Evolutionary conservation across 176 grass and related monocot species (phyloP).

Genomic region (Typha latifolia): DNA sequence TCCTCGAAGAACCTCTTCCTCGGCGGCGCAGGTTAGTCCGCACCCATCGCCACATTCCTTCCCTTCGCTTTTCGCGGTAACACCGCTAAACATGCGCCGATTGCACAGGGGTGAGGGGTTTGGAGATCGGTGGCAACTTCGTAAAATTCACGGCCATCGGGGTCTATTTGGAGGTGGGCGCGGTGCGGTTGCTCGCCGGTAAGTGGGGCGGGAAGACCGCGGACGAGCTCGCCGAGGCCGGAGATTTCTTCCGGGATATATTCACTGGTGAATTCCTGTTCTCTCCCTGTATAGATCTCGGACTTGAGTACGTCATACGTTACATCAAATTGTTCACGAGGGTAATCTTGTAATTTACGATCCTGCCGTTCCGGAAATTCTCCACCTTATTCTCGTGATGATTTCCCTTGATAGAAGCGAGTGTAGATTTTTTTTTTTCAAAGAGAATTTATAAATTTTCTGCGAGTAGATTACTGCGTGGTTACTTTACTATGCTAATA

Average conservation of each 20-base stretch:
- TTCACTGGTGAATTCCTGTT: slow-evolving; percentile 30
- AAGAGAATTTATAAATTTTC: too few relatives aligned
- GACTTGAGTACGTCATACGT: too few relatives aligned
- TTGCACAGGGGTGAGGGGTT: slow-evolving; percentile 41
- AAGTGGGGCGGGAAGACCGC: slow-evolving; percentile 54
- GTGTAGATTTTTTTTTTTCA: too few relatives aligned
- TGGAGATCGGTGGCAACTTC: slow-evolving; percentile 71
- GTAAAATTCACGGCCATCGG: slow-evolving; percentile 88
- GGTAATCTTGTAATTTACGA: too few relatives aligned
- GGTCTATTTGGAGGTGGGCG: slow-evolving; percentile 62
- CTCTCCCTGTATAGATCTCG: neutral
- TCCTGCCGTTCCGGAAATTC: too few relatives aligned
- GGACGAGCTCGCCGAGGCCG: slow-evolving; percentile 44
- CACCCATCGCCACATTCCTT: neutral
- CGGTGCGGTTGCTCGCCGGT: slow-evolving; percentile 31
- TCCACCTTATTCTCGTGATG: too few relatives aligned
- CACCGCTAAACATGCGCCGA: too few relatives aligned
- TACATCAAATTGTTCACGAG: too few relatives aligned
- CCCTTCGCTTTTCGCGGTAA: neutral
- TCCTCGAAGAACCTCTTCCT: slow-evolving; percentile 35
- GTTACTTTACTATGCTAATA: too few relatives aligned
- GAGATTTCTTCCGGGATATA: slow-evolving; percentile 59
- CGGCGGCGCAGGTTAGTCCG: slow-evolving; percentile 48
- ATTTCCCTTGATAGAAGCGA: too few relatives aligned
- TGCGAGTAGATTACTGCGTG: too few relatives aligned